Evolutionary conservation across 2,329 filamentous ascomycete species (phyloP), one percentile per base, ranked within the genome.

Genomic region (Helotiales sp.): DNA sequence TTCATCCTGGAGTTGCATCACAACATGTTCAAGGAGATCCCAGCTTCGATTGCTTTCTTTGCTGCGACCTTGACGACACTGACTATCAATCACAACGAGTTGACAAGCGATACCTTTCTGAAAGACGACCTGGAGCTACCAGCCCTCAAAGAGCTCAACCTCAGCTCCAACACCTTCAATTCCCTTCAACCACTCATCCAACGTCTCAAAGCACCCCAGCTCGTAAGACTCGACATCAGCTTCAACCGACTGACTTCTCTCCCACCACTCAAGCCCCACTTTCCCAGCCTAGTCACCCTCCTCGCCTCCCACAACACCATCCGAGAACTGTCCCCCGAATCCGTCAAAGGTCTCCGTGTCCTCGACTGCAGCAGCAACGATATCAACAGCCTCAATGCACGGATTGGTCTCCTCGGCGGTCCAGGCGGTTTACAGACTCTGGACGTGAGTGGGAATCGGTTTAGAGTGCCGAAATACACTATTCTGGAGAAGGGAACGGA

Each of bases 401-500:
- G 90, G 7, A 84, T 98, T 11, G 95, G 95, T 0, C 82, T 97
- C 13, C 82, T 97, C 0, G 89, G 90, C 26, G 90, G 89, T 1
- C 76, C 75, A 45, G 83, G 84, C 1, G 80, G 88, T 73, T 70
- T 87, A 80, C 81, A 91, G 83, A 79, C 86, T 63, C 81, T 97
- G 10, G 91, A 97, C 57, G 91, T 97, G 3, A 87, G 87, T 30
- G 93, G 93, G 0, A 98, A 98, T 77, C 85, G 89, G 34, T 98
- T 98, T 80, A 86, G 93, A 34, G 93, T 97, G 34, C 95, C 95
- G 0, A 88, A 92, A 65, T 94, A 91, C 82, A 91, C 91, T 70
- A 86, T 97, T 6, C 81, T 98, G 57, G 91, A 95, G 68, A 91
- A 93, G 69, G 95, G 95, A 0, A 97, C 94, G 0, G 93, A 97